phyloP scores from a whole-genome alignment of 2,329 filamentous ascomycete genomes.

The Orbilia javanica region DNA sequence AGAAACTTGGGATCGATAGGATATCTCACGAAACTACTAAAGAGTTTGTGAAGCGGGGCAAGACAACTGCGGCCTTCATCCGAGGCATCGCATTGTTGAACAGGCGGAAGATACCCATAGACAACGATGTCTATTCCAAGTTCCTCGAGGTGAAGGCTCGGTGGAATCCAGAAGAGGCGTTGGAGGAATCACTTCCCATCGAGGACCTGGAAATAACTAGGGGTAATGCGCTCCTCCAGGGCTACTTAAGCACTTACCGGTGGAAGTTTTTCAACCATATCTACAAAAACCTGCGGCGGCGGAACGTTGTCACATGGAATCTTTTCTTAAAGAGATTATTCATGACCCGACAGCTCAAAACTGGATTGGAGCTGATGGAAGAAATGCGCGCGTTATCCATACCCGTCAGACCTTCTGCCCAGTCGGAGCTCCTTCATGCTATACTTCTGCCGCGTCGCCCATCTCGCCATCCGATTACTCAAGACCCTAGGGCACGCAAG shows the following conservation, averaged over 20 bases:
- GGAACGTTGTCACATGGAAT: slow-evolving; percentile 45
- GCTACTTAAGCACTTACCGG: slow-evolving; percentile 52
- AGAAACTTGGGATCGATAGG: slow-evolving; percentile 44
- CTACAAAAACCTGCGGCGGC: slow-evolving; percentile 49
- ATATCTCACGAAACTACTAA: slow-evolving; percentile 28
- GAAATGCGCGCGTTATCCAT: slow-evolving; percentile 58
- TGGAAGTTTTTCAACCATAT: slow-evolving; percentile 58
- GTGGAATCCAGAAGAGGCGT: slow-evolving; percentile 44
- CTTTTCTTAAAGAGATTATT: slow-evolving; percentile 46
- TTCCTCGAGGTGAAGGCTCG: slow-evolving; percentile 43
- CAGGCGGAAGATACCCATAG: slow-evolving; percentile 28
- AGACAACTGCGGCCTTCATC: slow-evolving; percentile 38
- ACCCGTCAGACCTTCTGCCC: slow-evolving; percentile 52
- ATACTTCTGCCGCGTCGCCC: slow-evolving; percentile 59
- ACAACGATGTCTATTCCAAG: slow-evolving; percentile 41
- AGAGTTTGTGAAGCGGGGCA: slow-evolving; percentile 47
- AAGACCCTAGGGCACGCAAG: slow-evolving; percentile 25
- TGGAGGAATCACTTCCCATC: slow-evolving; percentile 51
- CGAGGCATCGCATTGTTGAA: slow-evolving; percentile 45
- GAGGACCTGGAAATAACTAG: slow-evolving; percentile 41
- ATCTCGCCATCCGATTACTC: slow-evolving; percentile 54
- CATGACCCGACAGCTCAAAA: slow-evolving; percentile 38
- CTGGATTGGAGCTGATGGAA: slow-evolving; percentile 59
- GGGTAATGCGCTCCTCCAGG: slow-evolving; percentile 56
- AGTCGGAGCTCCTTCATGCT: slow-evolving; percentile 57